Base-by-base conservation (phyloP, 108 stramenopile species). In the Cyclostephanos tholiformis region DNA sequence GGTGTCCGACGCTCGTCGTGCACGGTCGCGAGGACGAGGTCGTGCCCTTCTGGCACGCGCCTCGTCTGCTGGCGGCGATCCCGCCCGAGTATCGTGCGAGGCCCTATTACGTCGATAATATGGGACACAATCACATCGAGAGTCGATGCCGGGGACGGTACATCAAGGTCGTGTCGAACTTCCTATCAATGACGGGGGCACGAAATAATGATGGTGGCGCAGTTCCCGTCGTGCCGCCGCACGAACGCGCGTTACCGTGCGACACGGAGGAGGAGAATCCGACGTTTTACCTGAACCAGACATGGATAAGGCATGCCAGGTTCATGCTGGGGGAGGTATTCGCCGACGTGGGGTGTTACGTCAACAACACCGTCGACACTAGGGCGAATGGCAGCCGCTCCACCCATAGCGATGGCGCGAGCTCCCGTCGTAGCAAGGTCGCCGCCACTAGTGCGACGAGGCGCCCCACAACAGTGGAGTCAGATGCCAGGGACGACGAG, bases 41-140 rank as follows among this genome's bases (percentile, higher is more conserved):
- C 8, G 88, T 95, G n/a, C 92, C 94, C 32, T 90, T 90, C 57
- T 85, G 88, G 85, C 91, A 92, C 59, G 91, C 87, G 9, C 83
- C 75, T 22, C 83, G 84, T 13, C 78, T 92, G 12, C 85, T 90
- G 14, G 60, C 84, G 22, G 82, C 84, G 0, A 74, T 88, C 9
- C 87, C 87, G 14, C 67, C 67, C 0, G 79, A 86, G 19, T 85
- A 64, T 62, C 52, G 87, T 30, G 84, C 85, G 30, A 84, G 75
- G 59, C 91, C 91, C 16, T 88, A 85, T 66, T 93, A 84, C 82
- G 87, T 86, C 11, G 84, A 86, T 27, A 82, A 73, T 29, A 67
- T 86, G 41, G 88, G 90, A 1, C 91, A 93, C 83, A 91, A 91
- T 69, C 75, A 87, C 44, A 85, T 91, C 58, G 90, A 91, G 74